Evolutionary conservation across 345 rosid genomes (phyloP).

Genomic region (Euclidium syriacum): DNA sequence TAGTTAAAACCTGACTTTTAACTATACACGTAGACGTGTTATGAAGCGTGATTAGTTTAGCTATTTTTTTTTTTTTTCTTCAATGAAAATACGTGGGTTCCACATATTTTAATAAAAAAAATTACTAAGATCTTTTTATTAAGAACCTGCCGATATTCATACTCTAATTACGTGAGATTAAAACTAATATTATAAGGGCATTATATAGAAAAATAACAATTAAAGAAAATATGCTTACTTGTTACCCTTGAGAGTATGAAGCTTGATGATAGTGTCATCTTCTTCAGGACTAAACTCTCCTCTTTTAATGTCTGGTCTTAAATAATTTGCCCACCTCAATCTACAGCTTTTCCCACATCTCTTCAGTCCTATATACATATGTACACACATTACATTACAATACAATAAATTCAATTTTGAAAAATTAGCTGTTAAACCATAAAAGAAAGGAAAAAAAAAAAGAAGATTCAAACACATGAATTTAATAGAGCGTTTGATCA

Average conservation of each 20-base stretch:
- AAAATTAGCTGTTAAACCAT: background rate
- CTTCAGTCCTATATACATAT: slow-evolving; percentile 28
- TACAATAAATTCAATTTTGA: background rate
- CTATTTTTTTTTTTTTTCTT: too few relatives aligned
- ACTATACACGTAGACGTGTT: too few relatives aligned
- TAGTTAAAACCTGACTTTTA: too few relatives aligned
- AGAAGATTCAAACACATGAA: background rate
- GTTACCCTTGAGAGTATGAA: slow-evolving; percentile 45
- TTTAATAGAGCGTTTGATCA: slow-evolving; percentile 26
- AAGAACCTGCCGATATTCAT: too few relatives aligned
- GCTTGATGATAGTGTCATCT: slow-evolving; percentile 37
- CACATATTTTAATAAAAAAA: too few relatives aligned
- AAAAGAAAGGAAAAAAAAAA: background rate
- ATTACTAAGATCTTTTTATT: too few relatives aligned
- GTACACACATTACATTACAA: slow-evolving; percentile 3
- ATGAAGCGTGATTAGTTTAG: too few relatives aligned
- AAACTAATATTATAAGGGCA: too few relatives aligned
- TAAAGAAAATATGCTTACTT: slow-evolving; percentile 14
- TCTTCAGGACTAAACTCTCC: slow-evolving; percentile 42
- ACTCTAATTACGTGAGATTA: too few relatives aligned
- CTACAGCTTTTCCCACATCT: slow-evolving; percentile 52
- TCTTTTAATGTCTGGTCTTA: slow-evolving; percentile 51
- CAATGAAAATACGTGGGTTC: too few relatives aligned
- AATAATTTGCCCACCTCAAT: slow-evolving; percentile 46
- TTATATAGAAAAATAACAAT: too few relatives aligned